A percentile compares a stretch with the other conserved stretches of the same genome.
Conservation (phyloP, 108 stramenopile genomes). For the Skeletonema tropicum region DNA sequence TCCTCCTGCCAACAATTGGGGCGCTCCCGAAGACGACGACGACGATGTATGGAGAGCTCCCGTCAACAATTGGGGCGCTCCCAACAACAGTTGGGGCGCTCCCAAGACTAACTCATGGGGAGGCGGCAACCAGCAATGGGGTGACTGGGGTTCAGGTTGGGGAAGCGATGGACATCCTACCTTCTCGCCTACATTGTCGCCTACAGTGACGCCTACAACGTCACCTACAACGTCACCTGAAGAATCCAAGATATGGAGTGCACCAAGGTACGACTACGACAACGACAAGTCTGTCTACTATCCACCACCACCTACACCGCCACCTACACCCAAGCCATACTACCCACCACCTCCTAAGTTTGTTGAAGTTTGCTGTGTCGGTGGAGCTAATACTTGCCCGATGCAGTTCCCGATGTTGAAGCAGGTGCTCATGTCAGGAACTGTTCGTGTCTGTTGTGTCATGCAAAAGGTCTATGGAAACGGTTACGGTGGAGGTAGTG, state of each 20-base stretch:
- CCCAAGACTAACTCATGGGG: neutral
- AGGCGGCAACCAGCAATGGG: neutral
- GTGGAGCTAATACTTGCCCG: neutral
- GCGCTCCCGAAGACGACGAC: too few relatives aligned
- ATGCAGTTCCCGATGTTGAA: neutral
- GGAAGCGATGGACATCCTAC: neutral
- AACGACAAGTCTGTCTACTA: neutral
- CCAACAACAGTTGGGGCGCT: neutral
- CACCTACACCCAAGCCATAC: neutral
- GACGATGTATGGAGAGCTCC: neutral
- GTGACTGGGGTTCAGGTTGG: conserved; percentile 1
- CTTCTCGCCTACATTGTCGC: neutral
- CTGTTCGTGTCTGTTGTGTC: neutral
- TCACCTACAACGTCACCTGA: neutral
- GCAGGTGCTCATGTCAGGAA: neutral
- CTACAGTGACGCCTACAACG: neutral
- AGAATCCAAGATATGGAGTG: too few relatives aligned
- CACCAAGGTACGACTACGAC: neutral
- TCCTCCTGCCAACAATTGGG: too few relatives aligned
- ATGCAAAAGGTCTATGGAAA: neutral
- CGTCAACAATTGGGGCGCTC: neutral
- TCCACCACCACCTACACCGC: neutral
- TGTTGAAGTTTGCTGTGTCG: neutral
- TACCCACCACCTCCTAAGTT: neutral
- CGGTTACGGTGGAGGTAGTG: neutral